A percentile compares a stretch with the other conserved stretches of the same genome.
These are phyloP conservation scores for Aspergillus melleus DNA, from an alignment of 2,329 filamentous ascomycete species.

Conservation along the genomic window DNA sequence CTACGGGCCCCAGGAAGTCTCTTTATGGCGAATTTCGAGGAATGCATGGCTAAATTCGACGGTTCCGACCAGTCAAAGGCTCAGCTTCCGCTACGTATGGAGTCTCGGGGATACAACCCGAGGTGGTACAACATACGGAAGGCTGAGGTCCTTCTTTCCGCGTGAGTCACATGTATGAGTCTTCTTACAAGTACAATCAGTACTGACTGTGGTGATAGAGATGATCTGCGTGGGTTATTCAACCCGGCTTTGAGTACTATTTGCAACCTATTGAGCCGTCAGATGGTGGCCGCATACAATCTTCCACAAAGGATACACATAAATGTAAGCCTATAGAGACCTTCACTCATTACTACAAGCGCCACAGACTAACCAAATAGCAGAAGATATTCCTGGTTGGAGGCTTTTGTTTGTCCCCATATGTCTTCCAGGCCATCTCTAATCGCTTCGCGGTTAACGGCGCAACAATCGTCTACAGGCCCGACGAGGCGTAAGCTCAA, in stretches of 20 bases:
- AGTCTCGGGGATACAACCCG: neutral
- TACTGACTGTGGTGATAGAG: neutral
- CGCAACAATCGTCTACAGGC: neutral
- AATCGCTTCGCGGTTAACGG: neutral
- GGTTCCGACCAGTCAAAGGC: no score
- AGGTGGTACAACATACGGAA: neutral
- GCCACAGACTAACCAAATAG: neutral
- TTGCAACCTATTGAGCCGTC: neutral
- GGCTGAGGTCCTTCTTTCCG: neutral
- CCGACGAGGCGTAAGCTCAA: neutral
- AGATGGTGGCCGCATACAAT: neutral
- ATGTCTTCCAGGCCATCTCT: neutral
- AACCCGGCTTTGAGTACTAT: neutral
- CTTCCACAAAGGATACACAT: neutral
- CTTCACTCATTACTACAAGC: no score
- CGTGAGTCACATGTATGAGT: neutral
- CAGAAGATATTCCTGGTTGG: neutral
- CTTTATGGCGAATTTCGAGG: neutral
- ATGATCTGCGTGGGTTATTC: neutral
- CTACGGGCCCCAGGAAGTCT: neutral
- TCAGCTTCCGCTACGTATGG: neutral
- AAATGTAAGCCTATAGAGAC: neutral
- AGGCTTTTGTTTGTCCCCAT: neutral
- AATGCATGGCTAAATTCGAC: neutral
- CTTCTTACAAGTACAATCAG: neutral